These are phyloP conservation scores for Metarhizium guizhouense DNA, from an alignment of 2,329 filamentous ascomycete genomes.

Conservation along the genomic window DNA sequence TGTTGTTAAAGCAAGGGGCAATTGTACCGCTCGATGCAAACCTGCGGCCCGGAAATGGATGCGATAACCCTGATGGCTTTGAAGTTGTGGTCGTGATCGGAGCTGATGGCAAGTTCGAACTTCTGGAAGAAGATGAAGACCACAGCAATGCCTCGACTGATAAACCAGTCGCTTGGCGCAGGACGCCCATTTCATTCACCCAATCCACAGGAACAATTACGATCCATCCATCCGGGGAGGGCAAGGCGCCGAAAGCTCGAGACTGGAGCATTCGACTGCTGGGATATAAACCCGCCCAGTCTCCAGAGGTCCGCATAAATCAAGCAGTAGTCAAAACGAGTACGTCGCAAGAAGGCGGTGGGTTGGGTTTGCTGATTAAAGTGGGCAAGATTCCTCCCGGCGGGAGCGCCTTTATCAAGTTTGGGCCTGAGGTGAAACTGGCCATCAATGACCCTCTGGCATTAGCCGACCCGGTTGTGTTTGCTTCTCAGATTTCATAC, in stretches of 20 bases:
- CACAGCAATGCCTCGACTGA: not conserved
- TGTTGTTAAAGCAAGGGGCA: conserved; percentile 45
- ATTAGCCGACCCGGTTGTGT: conserved; percentile 10
- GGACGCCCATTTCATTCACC: conserved; percentile 6
- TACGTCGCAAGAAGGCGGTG: not conserved
- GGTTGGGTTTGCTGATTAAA: not conserved
- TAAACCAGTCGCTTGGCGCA: conserved; percentile 4
- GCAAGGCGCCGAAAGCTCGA: not conserved
- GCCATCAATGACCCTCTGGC: conserved; percentile 8
- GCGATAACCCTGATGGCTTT: conserved; percentile 33
- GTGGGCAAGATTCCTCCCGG: conserved; percentile 8
- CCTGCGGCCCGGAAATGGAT: conserved; percentile 35
- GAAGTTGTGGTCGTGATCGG: conserved; percentile 41
- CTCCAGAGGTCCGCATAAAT: not conserved
- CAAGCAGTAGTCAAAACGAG: not conserved
- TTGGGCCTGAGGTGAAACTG: conserved; percentile 9
- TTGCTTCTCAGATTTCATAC: conserved; percentile 10
- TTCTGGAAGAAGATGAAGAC: conserved; percentile 8
- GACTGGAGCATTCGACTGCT: conserved; percentile 8
- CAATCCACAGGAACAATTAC: conserved; percentile 6
- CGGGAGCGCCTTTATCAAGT: conserved; percentile 2
- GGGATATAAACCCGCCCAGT: not conserved
- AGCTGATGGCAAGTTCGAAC: conserved; percentile 33
- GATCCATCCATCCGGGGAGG: not conserved
- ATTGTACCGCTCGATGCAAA: conserved; percentile 46